Evolutionary conservation across 176 grass and related monocot genomes (phyloP).

Genomic region (Oropetium thomaeum): DNA sequence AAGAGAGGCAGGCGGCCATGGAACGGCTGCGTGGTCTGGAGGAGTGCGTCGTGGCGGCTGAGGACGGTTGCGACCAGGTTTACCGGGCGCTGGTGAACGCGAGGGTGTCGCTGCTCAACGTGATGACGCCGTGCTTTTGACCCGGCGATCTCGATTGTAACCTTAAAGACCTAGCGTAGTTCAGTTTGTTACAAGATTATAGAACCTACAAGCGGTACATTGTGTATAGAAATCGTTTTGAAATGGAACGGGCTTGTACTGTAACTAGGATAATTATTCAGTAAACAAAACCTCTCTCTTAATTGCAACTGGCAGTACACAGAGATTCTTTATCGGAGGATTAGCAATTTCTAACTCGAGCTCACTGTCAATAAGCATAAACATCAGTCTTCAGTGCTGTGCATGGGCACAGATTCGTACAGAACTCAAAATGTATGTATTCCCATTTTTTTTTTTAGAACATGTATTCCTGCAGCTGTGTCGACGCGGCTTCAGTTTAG

Average conservation of each 20-base stretch:
- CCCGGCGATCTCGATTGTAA: too few relatives aligned
- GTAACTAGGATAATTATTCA: constrained; percentile 4
- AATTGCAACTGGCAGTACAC: not conserved
- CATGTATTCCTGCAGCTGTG: not conserved
- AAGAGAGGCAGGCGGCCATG: constrained; percentile 49
- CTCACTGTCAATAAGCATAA: not conserved
- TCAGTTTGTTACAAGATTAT: too few relatives aligned
- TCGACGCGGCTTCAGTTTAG: not conserved
- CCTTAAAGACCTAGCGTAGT: too few relatives aligned
- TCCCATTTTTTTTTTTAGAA: too few relatives aligned
- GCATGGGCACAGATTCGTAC: not conserved
- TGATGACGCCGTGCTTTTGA: constrained; percentile 58
- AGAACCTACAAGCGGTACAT: constrained; percentile 6
- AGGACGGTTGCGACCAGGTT: constrained; percentile 54
- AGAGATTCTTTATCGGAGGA: too few relatives aligned
- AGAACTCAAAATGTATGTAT: not conserved
- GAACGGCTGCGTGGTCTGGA: constrained; percentile 43
- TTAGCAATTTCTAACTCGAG: not conserved
- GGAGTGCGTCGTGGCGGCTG: constrained; percentile 49
- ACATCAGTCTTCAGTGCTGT: not conserved
- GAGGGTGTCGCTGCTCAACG: constrained; percentile 65
- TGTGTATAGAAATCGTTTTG: constrained; percentile 30
- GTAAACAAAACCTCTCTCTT: not conserved
- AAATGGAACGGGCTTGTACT: constrained; percentile 18
- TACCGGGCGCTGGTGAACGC: constrained; percentile 64